These are phyloP conservation scores for Mortierella sp. DNA, from an alignment of 371 early-diverging fungal species.

Conservation along the genomic window DNA sequence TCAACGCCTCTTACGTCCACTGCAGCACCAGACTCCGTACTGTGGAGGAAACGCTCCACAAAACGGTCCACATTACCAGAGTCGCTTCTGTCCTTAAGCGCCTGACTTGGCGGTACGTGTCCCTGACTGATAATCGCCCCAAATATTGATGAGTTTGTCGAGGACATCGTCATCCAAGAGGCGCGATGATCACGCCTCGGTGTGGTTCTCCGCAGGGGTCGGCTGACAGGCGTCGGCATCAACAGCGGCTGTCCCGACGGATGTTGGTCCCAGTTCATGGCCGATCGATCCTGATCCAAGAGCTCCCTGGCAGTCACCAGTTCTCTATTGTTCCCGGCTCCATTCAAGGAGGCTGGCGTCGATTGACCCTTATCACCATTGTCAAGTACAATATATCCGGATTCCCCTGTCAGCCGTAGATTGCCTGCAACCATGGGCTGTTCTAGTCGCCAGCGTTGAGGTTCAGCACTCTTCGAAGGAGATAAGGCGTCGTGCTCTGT, in stretches of 20 bases:
- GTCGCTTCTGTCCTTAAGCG: conserved; percentile 11
- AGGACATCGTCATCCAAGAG: conserved; percentile 49
- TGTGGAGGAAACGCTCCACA: conserved; percentile 25
- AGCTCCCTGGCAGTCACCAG: conserved; percentile 1
- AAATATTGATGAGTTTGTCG: conserved; percentile 37
- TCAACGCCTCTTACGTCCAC: neutral
- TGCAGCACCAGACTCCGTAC: neutral
- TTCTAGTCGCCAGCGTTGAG: neutral
- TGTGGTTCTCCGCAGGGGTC: conserved; percentile 31
- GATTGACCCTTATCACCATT: conserved; percentile 3
- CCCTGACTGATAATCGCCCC: conserved; percentile 44
- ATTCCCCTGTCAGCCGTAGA: neutral
- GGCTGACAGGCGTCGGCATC: neutral
- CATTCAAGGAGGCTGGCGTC: neutral
- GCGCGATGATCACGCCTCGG: conserved; percentile 33
- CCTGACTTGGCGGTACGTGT: conserved; percentile 43
- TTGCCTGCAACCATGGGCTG: too few species aligned
- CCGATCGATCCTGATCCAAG: neutral
- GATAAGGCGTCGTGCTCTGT: neutral
- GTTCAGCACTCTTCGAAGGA: neutral
- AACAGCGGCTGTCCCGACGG: neutral
- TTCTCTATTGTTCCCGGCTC: neutral
- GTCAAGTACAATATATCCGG: neutral
- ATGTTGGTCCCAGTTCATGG: conserved; percentile 14
- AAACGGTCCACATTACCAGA: conserved; percentile 31